Percentiles rank a stretch among this genome's conserved stretches.
Conservation (phyloP, 192 early-diverging fungal species). For the Rhizoclosmatium sp. region DNA sequence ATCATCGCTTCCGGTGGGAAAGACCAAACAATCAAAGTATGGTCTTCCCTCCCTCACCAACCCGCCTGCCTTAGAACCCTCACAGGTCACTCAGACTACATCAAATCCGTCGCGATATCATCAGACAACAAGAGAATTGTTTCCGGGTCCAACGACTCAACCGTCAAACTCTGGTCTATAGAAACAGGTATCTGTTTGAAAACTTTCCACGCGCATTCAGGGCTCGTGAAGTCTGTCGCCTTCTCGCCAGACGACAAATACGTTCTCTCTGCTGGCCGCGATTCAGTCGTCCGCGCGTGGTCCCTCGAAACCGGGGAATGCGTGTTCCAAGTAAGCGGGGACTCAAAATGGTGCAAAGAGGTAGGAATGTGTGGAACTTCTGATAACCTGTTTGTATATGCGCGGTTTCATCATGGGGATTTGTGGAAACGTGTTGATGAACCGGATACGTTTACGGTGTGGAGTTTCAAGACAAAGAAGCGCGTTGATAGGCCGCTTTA, state of each 20-base stretch:
- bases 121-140: not conserved
- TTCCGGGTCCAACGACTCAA: not conserved
- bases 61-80: constrained; percentile 4
- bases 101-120: not conserved
- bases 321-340: not conserved
- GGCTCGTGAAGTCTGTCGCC: not conserved
- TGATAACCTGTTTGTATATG: not conserved
- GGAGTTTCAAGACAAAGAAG: not conserved
- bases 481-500: not conserved
- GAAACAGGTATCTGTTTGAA: not conserved
- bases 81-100: constrained; percentile 10
- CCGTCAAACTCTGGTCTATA: not conserved
- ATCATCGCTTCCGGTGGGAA: constrained; percentile 10
- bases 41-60: constrained; percentile 32
- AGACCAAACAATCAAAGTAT: constrained; percentile 43
- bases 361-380: not conserved
- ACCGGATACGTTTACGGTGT: not conserved
- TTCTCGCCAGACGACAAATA: constrained; percentile 9
- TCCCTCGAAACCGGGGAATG: not conserved
- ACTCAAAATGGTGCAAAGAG: not conserved
- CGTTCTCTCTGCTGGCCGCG: constrained; percentile 11
- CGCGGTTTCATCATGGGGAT: not conserved
- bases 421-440: not conserved
- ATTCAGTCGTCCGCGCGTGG: constrained; percentile 29
- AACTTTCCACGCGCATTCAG: not conserved